Base-by-base conservation (phyloP, 371 early-diverging fungal genomes). In the Coemansia sp. region DNA sequence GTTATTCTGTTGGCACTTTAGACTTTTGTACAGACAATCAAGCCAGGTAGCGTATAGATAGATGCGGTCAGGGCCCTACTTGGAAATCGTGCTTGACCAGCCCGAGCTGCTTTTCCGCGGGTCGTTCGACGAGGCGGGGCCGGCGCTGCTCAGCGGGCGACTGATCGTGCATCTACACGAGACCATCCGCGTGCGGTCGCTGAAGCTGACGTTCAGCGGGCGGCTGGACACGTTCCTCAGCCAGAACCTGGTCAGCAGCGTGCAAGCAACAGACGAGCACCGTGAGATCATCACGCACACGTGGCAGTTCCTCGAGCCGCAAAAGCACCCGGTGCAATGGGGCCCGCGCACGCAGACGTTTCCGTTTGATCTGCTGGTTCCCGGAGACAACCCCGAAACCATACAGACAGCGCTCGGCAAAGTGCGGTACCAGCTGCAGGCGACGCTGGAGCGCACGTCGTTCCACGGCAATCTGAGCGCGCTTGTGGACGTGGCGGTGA, bases 331-430 rank as follows among this genome's bases (percentile, higher is more conserved):
- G 0, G 26, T 49, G 14, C 20, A 48, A 7, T 65, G 68, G 65
- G 59, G 62, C 1, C 62, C 62, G 0, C 54, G 61, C n/a, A 41
- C 36, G 50, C 41, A 57, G 9, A 58, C 31, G 31, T 77, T 62
- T 62, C 51, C 41, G 30, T 77, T 77, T n/a, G 73, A 72, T 26
- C 8, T 72, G 36, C 54, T 64, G 8, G 16, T 77, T 1, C 58
- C 65, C 3, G 77, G 72, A 2, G 62, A 63, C 48, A 68, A 72
- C 48, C 77, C 77, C 32, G 77, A 77, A 48, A 77, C 77, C 10
- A 62, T 68, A 3, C 57, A 59, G 26, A 77, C 77, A 5, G 57
- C 68, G 14, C 26, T 65, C 49, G 73, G 77, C 31, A 68, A 65
- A 26, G 59, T 77, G 31, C 47, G 59, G 4, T 77, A 77, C 54